These are phyloP conservation scores for Xylaria sp. DNA, from an alignment of 2,329 filamentous ascomycete genomes.

Conservation along the genomic window DNA sequence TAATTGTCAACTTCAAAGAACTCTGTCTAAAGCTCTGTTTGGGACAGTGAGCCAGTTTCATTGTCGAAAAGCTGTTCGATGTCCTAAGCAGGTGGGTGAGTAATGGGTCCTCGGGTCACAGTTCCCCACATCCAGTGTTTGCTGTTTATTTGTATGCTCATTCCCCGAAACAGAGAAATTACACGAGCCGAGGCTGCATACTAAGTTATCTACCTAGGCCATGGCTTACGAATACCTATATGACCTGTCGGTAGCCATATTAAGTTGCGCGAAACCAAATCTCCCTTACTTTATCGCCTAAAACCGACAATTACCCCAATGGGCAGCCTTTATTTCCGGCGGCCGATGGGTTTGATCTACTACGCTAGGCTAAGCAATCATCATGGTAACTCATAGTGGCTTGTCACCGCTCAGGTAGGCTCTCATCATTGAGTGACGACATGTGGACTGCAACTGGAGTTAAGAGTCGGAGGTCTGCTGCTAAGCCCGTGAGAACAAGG, in stretches of 20 bases:
- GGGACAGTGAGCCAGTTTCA: not conserved
- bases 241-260: too few species aligned
- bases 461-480: not conserved
- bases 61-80: not conserved
- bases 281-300: not conserved
- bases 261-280: too few species aligned
- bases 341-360: not conserved
- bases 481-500: not conserved
- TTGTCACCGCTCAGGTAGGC: not conserved
- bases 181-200: not conserved
- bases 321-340: conserved; percentile 10
- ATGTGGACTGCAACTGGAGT: conserved; percentile 5
- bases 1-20: too few species aligned
- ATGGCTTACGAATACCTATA: too few species aligned
- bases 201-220: too few species aligned
- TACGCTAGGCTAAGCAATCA: not conserved
- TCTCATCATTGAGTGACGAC: not conserved
- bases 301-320: not conserved
- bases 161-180: not conserved
- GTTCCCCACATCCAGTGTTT: conserved; percentile 4
- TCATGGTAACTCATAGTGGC: not conserved
- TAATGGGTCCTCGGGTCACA: not conserved
- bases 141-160: not conserved
- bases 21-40: not conserved
- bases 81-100: too few species aligned